Evolutionary conservation across 352 stramenopile genomes (phyloP), one percentile per base, ranked within the genome.

Genomic region (Phytophthora tubulina): DNA sequence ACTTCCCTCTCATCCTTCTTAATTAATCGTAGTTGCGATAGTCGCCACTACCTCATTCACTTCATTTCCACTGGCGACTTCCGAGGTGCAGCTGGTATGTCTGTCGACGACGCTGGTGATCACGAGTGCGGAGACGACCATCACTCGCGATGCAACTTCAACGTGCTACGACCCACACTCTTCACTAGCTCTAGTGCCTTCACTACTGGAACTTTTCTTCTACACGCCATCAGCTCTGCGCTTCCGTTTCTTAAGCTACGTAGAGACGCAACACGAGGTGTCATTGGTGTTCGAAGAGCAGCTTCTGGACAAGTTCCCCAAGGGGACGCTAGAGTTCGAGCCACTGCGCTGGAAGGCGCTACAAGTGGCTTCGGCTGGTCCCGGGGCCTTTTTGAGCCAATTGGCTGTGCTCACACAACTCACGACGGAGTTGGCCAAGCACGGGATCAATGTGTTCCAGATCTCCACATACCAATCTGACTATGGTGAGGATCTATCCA

Each of bases 381-480:
- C 79, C 0, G 81, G 83, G 3, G 81, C 81, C 9, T 91, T 91
- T 48, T 50, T 85, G 15, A 86, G 74, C 32, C 84, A 92, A 64
- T 58, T 91, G 44, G 69, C 72, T 1, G 81, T 88, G 59, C 79
- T 92, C 60, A 85, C 73, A 5, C 81, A 89, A 63, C 79, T 92
- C 70, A 92, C 84, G 31, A 83, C 74, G 32, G 78, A 82, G 55
- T 70, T 92, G 38, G 84, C 84, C 17, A 60, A 55, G 30, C 69
- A 89, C 54, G 50, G 69, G 6, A 75, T 92, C 62, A 89, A 80
- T 50, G 84, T 92, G 15, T 90, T 90, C 60, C 82, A 90, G 79
- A 85, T 92, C 74, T 92, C 84, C 4, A 89, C 84, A 14, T 92
- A 90, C 69, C 84, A 92, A 52, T 88, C 82, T 8, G 84, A 92